A percentile compares a stretch with the other conserved stretches of the same genome.
These are phyloP conservation scores for Boletus sp. DNA, from an alignment of 1,284 basidiomycete genomes.

Conservation along the genomic window DNA sequence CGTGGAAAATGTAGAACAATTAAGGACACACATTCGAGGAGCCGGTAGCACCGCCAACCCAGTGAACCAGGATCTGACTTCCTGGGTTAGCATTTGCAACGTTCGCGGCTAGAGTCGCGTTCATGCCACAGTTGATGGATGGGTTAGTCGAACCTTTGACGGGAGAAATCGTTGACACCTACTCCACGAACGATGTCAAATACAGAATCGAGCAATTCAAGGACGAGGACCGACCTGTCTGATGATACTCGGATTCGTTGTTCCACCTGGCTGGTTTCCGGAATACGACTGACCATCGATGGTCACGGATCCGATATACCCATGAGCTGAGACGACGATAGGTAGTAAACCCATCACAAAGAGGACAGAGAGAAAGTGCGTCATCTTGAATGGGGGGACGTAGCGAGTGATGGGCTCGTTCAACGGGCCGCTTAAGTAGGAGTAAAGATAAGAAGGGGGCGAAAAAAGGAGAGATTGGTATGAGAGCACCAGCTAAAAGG, in stretches of 20 bases:
- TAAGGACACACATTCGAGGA: constrained; percentile 25
- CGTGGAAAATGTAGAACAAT: no score
- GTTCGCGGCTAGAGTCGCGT: constrained; percentile 37
- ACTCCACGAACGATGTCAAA: background rate
- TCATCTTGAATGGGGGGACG: constrained; percentile 13
- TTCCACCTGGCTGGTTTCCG: constrained; percentile 31
- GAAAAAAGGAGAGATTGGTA: background rate
- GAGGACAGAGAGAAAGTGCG: constrained; percentile 10
- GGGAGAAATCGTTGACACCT: constrained; percentile 38
- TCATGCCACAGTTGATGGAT: constrained; percentile 42
- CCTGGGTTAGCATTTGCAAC: constrained; percentile 43
- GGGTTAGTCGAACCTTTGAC: constrained; percentile 42
- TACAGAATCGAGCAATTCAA: background rate
- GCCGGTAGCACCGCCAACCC: constrained; percentile 36
- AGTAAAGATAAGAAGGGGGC: constrained; percentile 7
- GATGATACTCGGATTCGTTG: constrained; percentile 32
- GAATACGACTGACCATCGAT: constrained; percentile 36
- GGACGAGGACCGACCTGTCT: constrained; percentile 28
- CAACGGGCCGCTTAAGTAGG: constrained; percentile 20
- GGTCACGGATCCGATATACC: constrained; percentile 29
- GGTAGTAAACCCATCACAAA: constrained; percentile 17
- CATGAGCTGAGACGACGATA: constrained; percentile 31
- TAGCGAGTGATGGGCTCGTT: constrained; percentile 14
- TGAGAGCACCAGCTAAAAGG: background rate
- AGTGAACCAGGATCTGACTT: constrained; percentile 34